Evolutionary conservation across 176 grass and related monocot species (phyloP), one percentile per base, ranked within the genome.

Genomic region (Triticum turgidum): DNA sequence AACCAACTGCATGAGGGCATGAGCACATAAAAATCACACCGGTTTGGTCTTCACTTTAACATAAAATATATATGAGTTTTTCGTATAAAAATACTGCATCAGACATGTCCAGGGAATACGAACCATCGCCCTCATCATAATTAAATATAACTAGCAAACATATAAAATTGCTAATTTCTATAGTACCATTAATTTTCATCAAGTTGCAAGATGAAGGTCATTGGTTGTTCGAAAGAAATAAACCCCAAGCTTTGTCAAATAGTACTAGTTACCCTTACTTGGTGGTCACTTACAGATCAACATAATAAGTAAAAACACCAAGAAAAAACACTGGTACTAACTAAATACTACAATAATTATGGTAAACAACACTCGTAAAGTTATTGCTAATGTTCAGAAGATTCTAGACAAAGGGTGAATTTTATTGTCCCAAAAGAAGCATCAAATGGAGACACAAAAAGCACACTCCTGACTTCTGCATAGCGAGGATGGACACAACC

Each of bases 1-100:
- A 94, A 81, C 97, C 97, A 32, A 92, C 90, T 98, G 90, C 71
- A 87, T 5, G 24, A 39, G 77, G 73, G 66, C 74, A 89, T 17
- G 6, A 47, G n/a, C 54, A 79, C 83, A 41, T 65, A 54, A 79
- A 3, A 67, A 21, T 30, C 22, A 76, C 25, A 24, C 27, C 30
- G 64, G 45, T 80, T 76, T 7, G 20, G 27, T 7, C 25, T 12
- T 69, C 34, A 5, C 34, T 35, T 35, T 35, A 35, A 35, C 34
- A 44, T 34, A 61, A 12, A 35, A 72, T 3, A 45, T 35, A 35
- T 35, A 25, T 6, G 54, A 52, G 13, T 81, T 63, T 1, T 73
- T 51, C 0, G 24, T 59, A 65, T 37, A 10, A 65, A 65, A 42
- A 79, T 34, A 70, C 6, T 32, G 47, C 21, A 61, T 14, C 22